Conservation (phyloP, 345 rosid species). For the Linum trigynum region DNA sequence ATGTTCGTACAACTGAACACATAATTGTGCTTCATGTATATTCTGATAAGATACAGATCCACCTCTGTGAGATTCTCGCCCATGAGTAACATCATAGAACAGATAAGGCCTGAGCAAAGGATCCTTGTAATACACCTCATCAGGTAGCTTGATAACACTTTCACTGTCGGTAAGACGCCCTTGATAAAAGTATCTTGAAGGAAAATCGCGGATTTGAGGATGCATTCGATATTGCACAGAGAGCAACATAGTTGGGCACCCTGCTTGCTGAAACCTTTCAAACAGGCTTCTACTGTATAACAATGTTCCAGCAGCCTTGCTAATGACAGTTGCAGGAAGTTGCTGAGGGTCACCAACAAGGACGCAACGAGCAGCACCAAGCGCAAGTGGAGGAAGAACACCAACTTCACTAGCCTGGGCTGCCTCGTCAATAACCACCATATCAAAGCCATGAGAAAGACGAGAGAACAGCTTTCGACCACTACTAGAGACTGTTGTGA, state of each 20-base stretch:
- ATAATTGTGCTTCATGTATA: constrained; percentile 81
- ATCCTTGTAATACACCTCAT: constrained; percentile 79
- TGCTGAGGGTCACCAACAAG: constrained; percentile 99
- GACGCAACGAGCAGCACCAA: constrained; percentile 95
- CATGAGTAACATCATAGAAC: constrained; percentile 81
- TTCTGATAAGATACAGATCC: constrained; percentile 97
- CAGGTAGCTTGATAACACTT: constrained; percentile 62
- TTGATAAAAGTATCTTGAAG: constrained; percentile 90
- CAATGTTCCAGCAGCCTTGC: constrained; percentile 97
- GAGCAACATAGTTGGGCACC: constrained; percentile 89
- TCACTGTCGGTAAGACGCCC: constrained; percentile 96
- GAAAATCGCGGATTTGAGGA: constrained; percentile 90
- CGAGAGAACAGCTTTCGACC: constrained; percentile 96
- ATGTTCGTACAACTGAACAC: constrained; percentile 83
- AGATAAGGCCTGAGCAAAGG: constrained; percentile 79
- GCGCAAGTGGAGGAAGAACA: constrained; percentile 92
- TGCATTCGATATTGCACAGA: constrained; percentile 99
- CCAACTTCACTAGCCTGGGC: constrained; percentile 98
- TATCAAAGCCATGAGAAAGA: constrained; percentile 95
- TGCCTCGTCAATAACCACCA: constrained; percentile 99
- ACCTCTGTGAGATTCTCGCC: constrained; percentile 92
- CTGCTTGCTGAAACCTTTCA: constrained; percentile 97
- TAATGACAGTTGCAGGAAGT: constrained; percentile 98
- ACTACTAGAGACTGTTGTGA: constrained; percentile 98
- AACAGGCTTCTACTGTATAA: constrained; percentile 92